These are phyloP conservation scores for Rhynchosporium agropyri DNA, from an alignment of 2,329 filamentous ascomycete genomes.

Conservation along the genomic window DNA sequence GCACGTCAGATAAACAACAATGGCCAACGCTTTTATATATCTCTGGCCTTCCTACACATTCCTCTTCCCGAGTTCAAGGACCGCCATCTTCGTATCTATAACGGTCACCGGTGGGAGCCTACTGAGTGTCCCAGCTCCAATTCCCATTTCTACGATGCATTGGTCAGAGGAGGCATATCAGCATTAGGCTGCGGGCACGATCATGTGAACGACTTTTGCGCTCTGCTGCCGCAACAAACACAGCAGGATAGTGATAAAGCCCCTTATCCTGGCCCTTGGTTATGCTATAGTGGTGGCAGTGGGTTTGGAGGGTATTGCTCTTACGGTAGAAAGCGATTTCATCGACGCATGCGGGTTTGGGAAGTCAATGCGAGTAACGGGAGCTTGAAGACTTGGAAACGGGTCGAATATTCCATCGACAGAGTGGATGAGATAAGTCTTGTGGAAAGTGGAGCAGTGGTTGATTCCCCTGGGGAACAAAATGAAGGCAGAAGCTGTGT, in stretches of 20 bases:
- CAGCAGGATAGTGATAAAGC: constrained; percentile 33
- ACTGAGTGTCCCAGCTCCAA: constrained; percentile 90
- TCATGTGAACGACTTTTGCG: constrained; percentile 94
- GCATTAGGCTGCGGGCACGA: constrained; percentile 69
- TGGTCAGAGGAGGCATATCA: constrained; percentile 79
- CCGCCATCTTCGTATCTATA: constrained; percentile 54
- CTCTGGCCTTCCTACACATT: constrained; percentile 95
- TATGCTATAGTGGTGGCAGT: constrained; percentile 90
- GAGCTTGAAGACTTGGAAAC: constrained; percentile 86
- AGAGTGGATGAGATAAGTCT: constrained; percentile 62
- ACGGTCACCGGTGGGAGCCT: constrained; percentile 79
- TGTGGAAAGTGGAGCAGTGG: constrained; percentile 34
- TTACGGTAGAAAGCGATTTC: constrained; percentile 69
- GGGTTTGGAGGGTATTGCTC: constrained; percentile 94
- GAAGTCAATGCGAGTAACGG: constrained; percentile 88
- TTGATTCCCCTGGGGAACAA: constrained; percentile 34
- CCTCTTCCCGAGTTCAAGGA: constrained; percentile 84
- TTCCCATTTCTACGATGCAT: constrained; percentile 82
- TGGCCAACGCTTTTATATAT: constrained; percentile 73
- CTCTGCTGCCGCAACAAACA: constrained; percentile 51
- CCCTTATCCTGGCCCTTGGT: constrained; percentile 75
- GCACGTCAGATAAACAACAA: constrained; percentile 78
- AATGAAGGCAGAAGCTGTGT: constrained; percentile 23
- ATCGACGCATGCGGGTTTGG: constrained; percentile 81
- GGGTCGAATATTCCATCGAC: constrained; percentile 67